These are phyloP conservation scores for Panellus pusillus DNA, from an alignment of 768 basidiomycete genomes.

Conservation along the genomic window DNA sequence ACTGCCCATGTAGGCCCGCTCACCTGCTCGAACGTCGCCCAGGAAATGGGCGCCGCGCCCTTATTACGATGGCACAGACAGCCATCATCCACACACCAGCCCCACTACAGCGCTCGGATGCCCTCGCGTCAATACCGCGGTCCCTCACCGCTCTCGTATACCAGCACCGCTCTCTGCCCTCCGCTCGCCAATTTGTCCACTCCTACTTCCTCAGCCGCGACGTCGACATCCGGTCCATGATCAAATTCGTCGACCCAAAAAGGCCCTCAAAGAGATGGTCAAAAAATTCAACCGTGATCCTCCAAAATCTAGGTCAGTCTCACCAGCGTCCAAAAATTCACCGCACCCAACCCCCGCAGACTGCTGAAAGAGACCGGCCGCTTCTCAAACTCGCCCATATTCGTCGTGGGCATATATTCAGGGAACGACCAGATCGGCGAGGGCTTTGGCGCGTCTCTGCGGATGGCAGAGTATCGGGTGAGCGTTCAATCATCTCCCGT, in stretches of 20 bases:
- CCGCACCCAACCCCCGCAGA: conserved; percentile 38
- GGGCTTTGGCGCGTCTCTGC: conserved; percentile 88
- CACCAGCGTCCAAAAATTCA: neutral
- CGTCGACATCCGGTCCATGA: conserved; percentile 74
- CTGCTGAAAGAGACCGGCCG: conserved; percentile 93
- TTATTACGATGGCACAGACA: conserved; percentile 81
- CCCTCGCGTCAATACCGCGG: conserved; percentile 83
- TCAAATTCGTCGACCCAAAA: conserved; percentile 86
- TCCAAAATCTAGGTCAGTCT: conserved; percentile 65
- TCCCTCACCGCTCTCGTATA: conserved; percentile 88
- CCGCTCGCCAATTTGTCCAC: conserved; percentile 88
- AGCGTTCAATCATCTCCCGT: conserved; percentile 22
- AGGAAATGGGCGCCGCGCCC: conserved; percentile 77
- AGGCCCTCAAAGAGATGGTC: conserved; percentile 71
- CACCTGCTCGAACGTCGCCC: conserved; percentile 81
- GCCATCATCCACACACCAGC: conserved; percentile 36
- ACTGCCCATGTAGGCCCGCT: conserved; percentile 89
- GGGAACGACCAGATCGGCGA: conserved; percentile 86
- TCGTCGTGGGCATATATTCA: conserved; percentile 93
- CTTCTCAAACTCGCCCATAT: conserved; percentile 85
- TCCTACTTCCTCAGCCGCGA: conserved; percentile 85
- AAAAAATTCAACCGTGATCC: conserved; percentile 64
- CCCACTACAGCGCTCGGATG: conserved; percentile 77
- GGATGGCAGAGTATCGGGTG: conserved; percentile 94
- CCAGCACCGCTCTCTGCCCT: conserved; percentile 79